A percentile compares a stretch with the other conserved stretches of the same genome.
These are phyloP conservation scores for Saccharum officinarum DNA, from an alignment of 176 grass and related monocot species.

Conservation along the genomic window DNA sequence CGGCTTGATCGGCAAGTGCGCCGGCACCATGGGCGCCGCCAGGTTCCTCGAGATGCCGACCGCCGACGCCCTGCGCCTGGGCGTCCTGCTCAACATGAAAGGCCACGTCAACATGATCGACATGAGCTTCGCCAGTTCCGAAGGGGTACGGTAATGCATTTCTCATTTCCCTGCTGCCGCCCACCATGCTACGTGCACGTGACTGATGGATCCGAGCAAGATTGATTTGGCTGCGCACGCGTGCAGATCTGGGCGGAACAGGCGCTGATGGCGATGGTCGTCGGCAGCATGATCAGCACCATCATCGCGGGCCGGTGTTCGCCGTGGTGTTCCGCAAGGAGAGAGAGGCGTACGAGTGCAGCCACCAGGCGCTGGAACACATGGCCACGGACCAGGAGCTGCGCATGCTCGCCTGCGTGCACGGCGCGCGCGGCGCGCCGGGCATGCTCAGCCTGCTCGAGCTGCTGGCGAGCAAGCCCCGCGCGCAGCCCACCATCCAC, in stretches of 20 bases:
- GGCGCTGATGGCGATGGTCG: conserved; percentile 50
- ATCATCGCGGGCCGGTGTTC: conserved; percentile 39
- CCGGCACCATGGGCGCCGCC: conserved; percentile 34
- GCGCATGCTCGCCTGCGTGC: conserved; percentile 45
- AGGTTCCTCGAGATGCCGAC: conserved; percentile 37
- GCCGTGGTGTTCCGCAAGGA: conserved; percentile 38
- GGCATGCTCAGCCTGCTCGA: conserved; percentile 44
- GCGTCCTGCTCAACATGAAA: conserved; percentile 49
- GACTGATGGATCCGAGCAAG: background rate
- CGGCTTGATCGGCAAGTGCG: conserved; percentile 39
- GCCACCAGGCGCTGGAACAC: conserved; percentile 29
- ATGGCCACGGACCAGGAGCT: conserved; percentile 20
- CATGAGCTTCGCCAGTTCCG: conserved; percentile 42
- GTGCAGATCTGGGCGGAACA: conserved; percentile 51
- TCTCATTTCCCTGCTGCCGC: too few relatives aligned
- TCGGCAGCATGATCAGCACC: conserved; percentile 52
- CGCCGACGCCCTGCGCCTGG: conserved; percentile 32
- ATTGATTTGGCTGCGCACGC: background rate
- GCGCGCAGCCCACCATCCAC: conserved; percentile 27
- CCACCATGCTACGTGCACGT: background rate
- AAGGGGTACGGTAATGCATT: conserved; percentile 40
- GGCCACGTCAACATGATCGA: conserved; percentile 59
- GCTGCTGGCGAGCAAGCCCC: conserved; percentile 30
- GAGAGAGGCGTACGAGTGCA: conserved; percentile 32
- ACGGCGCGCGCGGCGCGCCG: conserved; percentile 26